phyloP scores from a whole-genome alignment of 1,284 basidiomycete species.

The Marasmius oreades region DNA sequence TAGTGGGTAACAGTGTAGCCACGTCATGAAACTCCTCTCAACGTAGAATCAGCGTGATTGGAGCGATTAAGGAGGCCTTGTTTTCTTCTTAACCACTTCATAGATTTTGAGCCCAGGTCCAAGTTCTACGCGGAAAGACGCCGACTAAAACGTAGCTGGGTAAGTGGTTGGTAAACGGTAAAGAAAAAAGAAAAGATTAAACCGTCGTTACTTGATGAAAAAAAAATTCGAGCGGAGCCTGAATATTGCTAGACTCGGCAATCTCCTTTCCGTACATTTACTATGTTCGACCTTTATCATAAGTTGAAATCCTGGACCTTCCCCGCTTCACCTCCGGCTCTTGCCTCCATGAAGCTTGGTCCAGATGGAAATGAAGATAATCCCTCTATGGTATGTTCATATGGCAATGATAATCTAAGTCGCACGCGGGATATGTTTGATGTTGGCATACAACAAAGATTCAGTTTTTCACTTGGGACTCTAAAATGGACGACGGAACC shows the following conservation, averaged over 20 bases:
- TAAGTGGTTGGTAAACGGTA: conserved; percentile 41
- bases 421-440: background rate
- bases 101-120: conserved; percentile 33
- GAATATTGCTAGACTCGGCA: no score
- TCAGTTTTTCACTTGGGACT: conserved; percentile 85
- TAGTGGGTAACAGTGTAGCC: conserved; percentile 46
- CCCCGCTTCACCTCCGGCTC: conserved; percentile 31
- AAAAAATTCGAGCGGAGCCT: conserved; percentile 5
- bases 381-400: conserved; percentile 59
- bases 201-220: no score
- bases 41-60: conserved; percentile 60
- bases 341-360: conserved; percentile 55
- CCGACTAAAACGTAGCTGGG: conserved; percentile 45
- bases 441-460: conserved; percentile 38
- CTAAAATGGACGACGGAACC: conserved; percentile 41
- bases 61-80: conserved; percentile 75
- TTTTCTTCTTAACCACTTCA: conserved; percentile 50
- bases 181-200: conserved; percentile 19
- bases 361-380: conserved; percentile 45
- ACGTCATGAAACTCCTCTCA: conserved; percentile 78
- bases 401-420: background rate
- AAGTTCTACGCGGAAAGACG: conserved; percentile 54
- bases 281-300: background rate
- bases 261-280: no score
- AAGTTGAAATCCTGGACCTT: conserved; percentile 1